Evolutionary conservation across 2,329 filamentous ascomycete species (phyloP).

Genomic region (Penicillium sp.): DNA sequence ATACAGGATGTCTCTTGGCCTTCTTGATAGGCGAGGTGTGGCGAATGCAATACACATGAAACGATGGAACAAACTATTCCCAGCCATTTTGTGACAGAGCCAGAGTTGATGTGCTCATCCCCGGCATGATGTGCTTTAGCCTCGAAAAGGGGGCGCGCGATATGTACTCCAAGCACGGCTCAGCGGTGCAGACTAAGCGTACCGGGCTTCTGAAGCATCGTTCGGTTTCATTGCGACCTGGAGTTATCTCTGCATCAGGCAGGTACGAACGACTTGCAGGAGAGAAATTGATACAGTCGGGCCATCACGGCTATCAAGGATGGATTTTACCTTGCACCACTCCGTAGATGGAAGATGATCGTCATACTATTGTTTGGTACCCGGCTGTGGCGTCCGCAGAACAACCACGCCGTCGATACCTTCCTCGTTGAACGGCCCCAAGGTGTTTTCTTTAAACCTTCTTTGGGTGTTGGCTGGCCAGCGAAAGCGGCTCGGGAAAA

Average conservation of each 20-base stretch:
- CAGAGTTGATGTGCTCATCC: background rate
- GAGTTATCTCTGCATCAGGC: background rate
- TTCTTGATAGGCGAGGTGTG: constrained; percentile 1
- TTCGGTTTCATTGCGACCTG: background rate
- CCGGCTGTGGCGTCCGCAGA: constrained; percentile 9
- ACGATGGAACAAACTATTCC: background rate
- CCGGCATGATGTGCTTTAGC: background rate
- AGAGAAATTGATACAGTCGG: constrained; percentile 13
- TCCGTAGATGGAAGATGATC: constrained; percentile 20
- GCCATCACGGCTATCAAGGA: constrained; percentile 8
- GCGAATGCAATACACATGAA: constrained; percentile 6
- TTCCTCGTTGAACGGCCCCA: constrained; percentile 4
- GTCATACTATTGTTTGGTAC: constrained; percentile 9
- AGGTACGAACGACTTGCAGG: constrained; percentile 1
- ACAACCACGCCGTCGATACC: constrained; percentile 17
- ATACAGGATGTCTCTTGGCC: constrained; percentile 16
- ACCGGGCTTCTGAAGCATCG: constrained; percentile 1
- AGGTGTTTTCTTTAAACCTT: constrained; percentile 5
- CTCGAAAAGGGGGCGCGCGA: background rate
- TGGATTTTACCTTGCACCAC: background rate
- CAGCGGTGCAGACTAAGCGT: constrained; percentile 1
- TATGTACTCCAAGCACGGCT: background rate
- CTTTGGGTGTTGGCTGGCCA: constrained; percentile 5
- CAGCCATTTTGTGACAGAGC: background rate
- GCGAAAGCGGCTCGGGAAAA: constrained; percentile 4